Evolutionary conservation across 2,329 filamentous ascomycete genomes (phyloP).

Genomic region (Knufia petricola): DNA sequence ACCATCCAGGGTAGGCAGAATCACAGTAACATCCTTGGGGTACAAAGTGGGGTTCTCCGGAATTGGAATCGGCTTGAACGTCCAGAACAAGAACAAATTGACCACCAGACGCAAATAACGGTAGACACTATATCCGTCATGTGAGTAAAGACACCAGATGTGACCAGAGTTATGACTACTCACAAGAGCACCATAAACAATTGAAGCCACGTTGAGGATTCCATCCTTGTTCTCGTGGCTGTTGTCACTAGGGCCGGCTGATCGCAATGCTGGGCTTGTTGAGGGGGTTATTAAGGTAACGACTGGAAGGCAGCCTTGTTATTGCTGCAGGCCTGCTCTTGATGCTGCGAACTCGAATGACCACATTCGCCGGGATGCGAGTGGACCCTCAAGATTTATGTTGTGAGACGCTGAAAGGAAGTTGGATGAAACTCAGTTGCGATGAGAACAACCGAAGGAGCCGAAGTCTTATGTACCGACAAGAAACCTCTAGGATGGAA

Average conservation of each 20-base stretch:
- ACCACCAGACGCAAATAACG: constrained; percentile 78
- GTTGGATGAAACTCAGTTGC: not conserved
- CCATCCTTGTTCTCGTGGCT: not conserved
- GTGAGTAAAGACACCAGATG: not conserved
- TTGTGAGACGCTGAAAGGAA: not conserved
- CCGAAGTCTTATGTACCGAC: constrained; percentile 1
- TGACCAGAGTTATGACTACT: not conserved
- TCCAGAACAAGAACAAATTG: constrained; percentile 77
- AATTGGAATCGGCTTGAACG: constrained; percentile 74
- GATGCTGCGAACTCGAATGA: not conserved
- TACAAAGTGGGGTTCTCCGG: constrained; percentile 72
- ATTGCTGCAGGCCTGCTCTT: not conserved
- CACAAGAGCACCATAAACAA: constrained; percentile 6
- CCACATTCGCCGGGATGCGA: not conserved
- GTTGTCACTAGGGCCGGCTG: not conserved
- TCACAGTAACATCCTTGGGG: constrained; percentile 78
- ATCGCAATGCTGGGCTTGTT: not conserved
- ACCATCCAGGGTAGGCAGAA: constrained; percentile 86
- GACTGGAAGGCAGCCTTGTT: constrained; percentile 8
- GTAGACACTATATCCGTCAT: constrained; percentile 54
- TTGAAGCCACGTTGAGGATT: constrained; percentile 6
- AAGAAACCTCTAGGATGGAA: not conserved
- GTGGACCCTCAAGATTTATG: not conserved
- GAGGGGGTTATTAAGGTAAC: constrained; percentile 1
- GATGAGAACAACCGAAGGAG: not conserved